Evolutionary conservation across 768 basidiomycete species (phyloP), one percentile per base, ranked within the genome.

Genomic region (Thelephora aurantiotincta): DNA sequence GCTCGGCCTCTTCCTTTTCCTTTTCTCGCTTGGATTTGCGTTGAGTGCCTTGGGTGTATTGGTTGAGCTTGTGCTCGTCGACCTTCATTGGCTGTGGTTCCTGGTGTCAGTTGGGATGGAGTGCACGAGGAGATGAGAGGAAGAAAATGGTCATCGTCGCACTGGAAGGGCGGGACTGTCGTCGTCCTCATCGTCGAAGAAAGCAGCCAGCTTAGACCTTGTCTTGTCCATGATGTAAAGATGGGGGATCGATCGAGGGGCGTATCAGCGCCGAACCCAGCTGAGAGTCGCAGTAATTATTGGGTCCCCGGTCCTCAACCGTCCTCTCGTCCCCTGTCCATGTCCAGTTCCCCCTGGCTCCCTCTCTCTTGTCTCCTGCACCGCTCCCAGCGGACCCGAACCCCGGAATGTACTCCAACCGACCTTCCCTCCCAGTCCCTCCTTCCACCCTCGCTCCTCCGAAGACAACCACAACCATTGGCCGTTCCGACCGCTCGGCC

Each of bases 11-110:
- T 57, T 97, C 93, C 58, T 80, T 81, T 60, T 98, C 96, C 57
- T 85, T 84, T 65, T 98, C 93, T 53, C 86, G 73, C 50, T 83
- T 80, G 13, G 91, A 91, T 68, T 98, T 97, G 50, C 81, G 78
- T 46, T 82, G 77, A 34, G 76, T 85, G n/a, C 85, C 91, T 58
- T 88, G 78, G 30, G 86, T 65, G 65, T 87, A 96, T 43, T 87
- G 83, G 33, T 85, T 82, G 50, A 85, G 66, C 65, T 94, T 94
- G 56, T 82, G 76, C 58, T 84, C 81, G 57, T 89, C 88, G 50
- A 94, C 71, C 49, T 83, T 69, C 71, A 82, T 88, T 77, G 79
- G 82, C 88, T 91, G 73, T 55, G 55, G 60, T 67, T 63, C 64
- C 60, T 66, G 68, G 65, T 60, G 22, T 41, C 16, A 38, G 65